These are phyloP conservation scores for Phyllosticta citribraziliensis DNA, from an alignment of 2,329 filamentous ascomycete species.

Conservation along the genomic window DNA sequence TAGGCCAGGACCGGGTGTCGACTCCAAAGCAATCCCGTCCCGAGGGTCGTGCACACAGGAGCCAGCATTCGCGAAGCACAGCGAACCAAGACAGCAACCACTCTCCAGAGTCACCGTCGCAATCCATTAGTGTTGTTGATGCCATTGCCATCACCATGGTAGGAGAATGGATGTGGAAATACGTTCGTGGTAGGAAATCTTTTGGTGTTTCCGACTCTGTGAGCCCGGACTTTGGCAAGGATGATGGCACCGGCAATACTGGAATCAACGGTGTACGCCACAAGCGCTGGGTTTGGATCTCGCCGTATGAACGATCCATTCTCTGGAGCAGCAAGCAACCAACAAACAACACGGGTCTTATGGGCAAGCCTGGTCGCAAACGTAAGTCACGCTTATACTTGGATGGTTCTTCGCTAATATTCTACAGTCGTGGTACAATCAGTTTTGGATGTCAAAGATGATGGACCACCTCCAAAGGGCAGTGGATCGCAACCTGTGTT, in stretches of 20 bases:
- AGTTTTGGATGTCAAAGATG: slow-evolving; percentile 92
- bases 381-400: slow-evolving; percentile 50
- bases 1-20: not conserved
- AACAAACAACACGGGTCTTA: slow-evolving; percentile 70
- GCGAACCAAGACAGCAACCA: slow-evolving; percentile 2
- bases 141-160: slow-evolving; percentile 98
- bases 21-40: not conserved
- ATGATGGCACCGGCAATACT: slow-evolving; percentile 3
- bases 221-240: slow-evolving; percentile 44
- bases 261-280: slow-evolving; percentile 61
- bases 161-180: slow-evolving; percentile 94
- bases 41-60: slow-evolving; percentile 47
- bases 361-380: slow-evolving; percentile 93
- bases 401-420: slow-evolving; percentile 22
- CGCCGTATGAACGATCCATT: slow-evolving; percentile 88
- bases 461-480: slow-evolving; percentile 73
- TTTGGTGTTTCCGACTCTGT: slow-evolving; percentile 67
- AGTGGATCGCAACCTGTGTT: slow-evolving; percentile 51
- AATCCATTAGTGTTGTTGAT: slow-evolving; percentile 77
- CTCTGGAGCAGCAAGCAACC: slow-evolving; percentile 99
- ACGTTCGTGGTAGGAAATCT: slow-evolving; percentile 76
- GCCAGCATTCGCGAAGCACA: slow-evolving; percentile 37
- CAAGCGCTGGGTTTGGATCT: slow-evolving; percentile 97
- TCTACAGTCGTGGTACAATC: slow-evolving; percentile 79
- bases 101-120: slow-evolving; percentile 42